Base-by-base conservation (phyloP, 78 protist species). In the Tieghemostelium lacteum region DNA sequence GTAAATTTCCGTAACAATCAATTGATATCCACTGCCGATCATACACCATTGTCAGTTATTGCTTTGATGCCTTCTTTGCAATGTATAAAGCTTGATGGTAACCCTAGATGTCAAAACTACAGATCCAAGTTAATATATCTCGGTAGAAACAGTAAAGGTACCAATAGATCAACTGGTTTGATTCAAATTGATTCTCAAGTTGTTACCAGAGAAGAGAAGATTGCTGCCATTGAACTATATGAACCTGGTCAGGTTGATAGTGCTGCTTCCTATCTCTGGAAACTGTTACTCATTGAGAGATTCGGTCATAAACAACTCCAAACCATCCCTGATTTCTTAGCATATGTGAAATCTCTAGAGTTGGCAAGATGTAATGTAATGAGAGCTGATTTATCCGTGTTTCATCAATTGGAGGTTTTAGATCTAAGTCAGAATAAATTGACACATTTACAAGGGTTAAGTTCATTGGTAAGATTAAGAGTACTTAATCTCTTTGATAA, bases 291-390 rank as follows among this genome's bases (percentile, higher is more conserved):
- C n/a, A 89, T 89, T 29, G 94, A 89, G 58, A n/a, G 74, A 36
- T 75, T 42, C 61, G 94, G 94, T 39, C 94, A 89, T 70, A 78
- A 77, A 34, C 94, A 89, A 45, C 34, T 89, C n/a, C 75, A 62
- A 40, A 77, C 65, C 31, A 75, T 74, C 5, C 94, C 94, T 20
- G 65, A 77, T 57, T 77, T 76, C 61, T 57, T 75, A 8, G 29
- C 52, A 4, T 6, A 24, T 8, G 58, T 89, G 22, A 73, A 61
- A 37, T 36, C 31, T 22, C 36, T 54, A 0, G 17, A 74, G 12
- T 83, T 89, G 50, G 69, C 88, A 12, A 66, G 50, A 2, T 54
- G 8, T 12, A 31, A 14, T 5, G 49, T 89, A 12, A 3, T 49
- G 33, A 20, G 55, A 3, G 39, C 37, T 14, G 94, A 89, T 40